These are phyloP conservation scores for Trypanosoma theileri DNA, from an alignment of 208 protist genomes.

Conservation along the genomic window DNA sequence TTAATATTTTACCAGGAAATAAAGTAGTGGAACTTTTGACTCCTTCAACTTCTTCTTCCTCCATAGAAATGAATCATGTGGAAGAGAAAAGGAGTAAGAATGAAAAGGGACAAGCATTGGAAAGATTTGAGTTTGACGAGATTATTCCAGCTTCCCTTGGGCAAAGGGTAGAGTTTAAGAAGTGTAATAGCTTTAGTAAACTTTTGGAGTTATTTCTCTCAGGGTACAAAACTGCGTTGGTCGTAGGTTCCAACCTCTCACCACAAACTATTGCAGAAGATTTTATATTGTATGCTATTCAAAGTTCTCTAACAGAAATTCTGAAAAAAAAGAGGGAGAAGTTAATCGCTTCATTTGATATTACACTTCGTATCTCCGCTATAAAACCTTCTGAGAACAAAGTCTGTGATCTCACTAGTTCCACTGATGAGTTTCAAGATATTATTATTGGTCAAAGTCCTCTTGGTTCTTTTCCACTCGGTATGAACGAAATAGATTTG, in stretches of 20 bases:
- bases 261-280: constrained; percentile 4
- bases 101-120: not conserved
- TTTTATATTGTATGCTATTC: constrained; percentile 7
- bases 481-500: constrained; percentile 5
- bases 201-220: constrained; percentile 15
- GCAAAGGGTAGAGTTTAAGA: not conserved
- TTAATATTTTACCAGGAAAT: not conserved
- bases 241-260: constrained; percentile 1
- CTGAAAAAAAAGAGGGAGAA: not conserved
- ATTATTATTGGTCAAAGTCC: constrained; percentile 5
- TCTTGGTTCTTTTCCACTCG: constrained; percentile 3
- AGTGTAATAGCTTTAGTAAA: not conserved
- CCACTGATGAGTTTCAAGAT: constrained; percentile 3
- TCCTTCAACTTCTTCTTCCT: not conserved
- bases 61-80: too few relatives aligned
- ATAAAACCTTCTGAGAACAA: constrained; percentile 14
- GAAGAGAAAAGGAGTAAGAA: not conserved
- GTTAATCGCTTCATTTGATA: constrained; percentile 3
- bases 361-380: constrained; percentile 10
- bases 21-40: not conserved
- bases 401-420: constrained; percentile 1
- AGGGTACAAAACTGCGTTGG: not conserved
- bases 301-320: not conserved
- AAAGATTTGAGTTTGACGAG: constrained; percentile 9
- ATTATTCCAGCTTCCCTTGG: not conserved